Evolutionary conservation across 805 yeast species (phyloP), one percentile per base, ranked within the genome.

Genomic region (Saturnispora galanensis): DNA sequence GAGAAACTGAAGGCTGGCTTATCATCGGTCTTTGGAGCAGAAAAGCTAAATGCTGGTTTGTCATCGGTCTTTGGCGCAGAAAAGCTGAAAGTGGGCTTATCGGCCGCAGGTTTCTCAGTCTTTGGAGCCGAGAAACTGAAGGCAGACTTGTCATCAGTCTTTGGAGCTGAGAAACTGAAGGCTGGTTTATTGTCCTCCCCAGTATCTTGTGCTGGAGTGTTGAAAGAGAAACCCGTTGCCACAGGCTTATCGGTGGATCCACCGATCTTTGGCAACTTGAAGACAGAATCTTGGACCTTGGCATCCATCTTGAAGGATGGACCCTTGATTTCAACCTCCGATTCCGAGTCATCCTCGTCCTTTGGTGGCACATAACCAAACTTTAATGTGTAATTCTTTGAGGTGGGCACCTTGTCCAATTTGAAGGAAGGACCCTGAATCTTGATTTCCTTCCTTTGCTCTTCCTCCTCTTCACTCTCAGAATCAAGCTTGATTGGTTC

Each of bases 361-460:
- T 57, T 57, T 26, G 60, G 58, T 4, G 66, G 64, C 17, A 52
- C 63, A 18, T 54, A 47, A 13, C 67, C 68, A 46, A 77, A 70
- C 28, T 69, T 65, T 58, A 77, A 77, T 5, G 72, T 74, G n/a
- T 77, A 67, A 45, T 69, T 66, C 3, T 67, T 66, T 2, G 75
- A 67, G 4, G 70, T 70, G 44, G 80, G 80, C 13, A 73, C 66
- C 29, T 64, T 54, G 8, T 56, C 61, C 31, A 76, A 42, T 3
- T 70, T 70, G 58, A 85, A 84, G 3, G 67, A 61, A 12, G 94
- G 94, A 1, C 94, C 94, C 59, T 82, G 73, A 16, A 81, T 71
- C 57, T 77, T 79, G 31, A 78, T 60, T 17, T 74, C 79, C 13
- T 44, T 45, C 16, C 36, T 38, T 29, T 74, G 78, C 3, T 72